phyloP scores from a whole-genome alignment of 140 eudicot genomes.

The Ambrosia hybrid region DNA sequence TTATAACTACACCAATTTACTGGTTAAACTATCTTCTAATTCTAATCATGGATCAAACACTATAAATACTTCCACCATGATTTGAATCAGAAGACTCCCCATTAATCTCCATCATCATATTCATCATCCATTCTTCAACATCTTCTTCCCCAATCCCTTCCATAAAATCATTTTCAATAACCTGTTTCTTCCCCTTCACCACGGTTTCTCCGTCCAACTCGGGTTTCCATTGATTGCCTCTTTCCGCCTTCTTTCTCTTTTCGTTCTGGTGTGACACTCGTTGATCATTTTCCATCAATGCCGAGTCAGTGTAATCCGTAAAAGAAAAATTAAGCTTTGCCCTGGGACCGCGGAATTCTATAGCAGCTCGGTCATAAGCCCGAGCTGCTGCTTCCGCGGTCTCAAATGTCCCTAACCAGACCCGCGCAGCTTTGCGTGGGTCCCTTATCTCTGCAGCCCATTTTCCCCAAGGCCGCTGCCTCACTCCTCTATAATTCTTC shows the following conservation, averaged over 20 bases:
- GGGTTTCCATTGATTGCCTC: conserved; percentile 5
- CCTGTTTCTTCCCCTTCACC: conserved; percentile 22
- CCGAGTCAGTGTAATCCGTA: conserved; percentile 33
- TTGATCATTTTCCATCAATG: not conserved
- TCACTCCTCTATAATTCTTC: conserved; percentile 81
- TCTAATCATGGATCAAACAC: conserved; percentile 21
- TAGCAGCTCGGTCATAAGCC: conserved; percentile 67
- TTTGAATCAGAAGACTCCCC: conserved; percentile 48
- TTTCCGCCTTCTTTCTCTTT: conserved; percentile 13
- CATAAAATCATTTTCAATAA: conserved; percentile 37
- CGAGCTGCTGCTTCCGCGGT: conserved; percentile 79
- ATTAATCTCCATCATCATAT: conserved; percentile 42
- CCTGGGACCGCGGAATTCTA: conserved; percentile 71
- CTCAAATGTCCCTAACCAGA: conserved; percentile 80
- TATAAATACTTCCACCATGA: conserved; percentile 38
- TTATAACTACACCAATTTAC: not conserved
- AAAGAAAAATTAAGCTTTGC: conserved; percentile 68
- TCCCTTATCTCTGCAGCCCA: conserved; percentile 89
- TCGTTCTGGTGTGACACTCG: not conserved
- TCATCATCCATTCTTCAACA: conserved; percentile 67
- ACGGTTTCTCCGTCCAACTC: conserved; percentile 4
- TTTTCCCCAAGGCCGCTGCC: conserved; percentile 85
- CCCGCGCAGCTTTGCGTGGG: conserved; percentile 65
- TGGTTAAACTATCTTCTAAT: not conserved
- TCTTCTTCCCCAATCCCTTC: conserved; percentile 45